Percentiles rank a stretch among this genome's conserved stretches.
Evolutionary conservation across 2,329 filamentous ascomycete genomes (phyloP).

Genomic region (Aspergillus sp.): DNA sequence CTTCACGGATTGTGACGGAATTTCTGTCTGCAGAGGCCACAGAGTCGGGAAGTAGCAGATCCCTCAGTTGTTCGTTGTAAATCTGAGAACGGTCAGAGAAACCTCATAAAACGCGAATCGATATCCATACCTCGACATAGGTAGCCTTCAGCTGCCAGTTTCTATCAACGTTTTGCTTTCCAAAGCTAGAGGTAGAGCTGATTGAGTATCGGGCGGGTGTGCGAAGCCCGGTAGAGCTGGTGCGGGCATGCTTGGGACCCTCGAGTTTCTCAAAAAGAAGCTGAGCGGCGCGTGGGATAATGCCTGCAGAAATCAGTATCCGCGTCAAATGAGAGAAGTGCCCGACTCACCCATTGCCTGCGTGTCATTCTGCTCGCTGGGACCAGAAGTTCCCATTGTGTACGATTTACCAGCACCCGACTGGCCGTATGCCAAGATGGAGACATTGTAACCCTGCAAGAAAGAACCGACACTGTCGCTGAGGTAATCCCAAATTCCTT

Average conservation of each 20-base stretch:
- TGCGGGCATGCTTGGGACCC: slow-evolving; percentile 60
- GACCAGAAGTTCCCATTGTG: slow-evolving; percentile 96
- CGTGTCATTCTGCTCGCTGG: slow-evolving; percentile 71
- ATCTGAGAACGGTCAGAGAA: slow-evolving; percentile 61
- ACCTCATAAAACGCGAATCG: not conserved
- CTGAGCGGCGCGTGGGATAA: slow-evolving; percentile 89
- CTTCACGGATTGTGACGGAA: slow-evolving; percentile 89
- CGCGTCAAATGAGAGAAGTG: not conserved
- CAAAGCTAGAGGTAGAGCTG: slow-evolving; percentile 54
- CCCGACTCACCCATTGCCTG: slow-evolving; percentile 74
- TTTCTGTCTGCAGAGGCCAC: slow-evolving; percentile 71
- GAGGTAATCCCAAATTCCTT: slow-evolving; percentile 93
- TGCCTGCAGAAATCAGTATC: slow-evolving; percentile 61
- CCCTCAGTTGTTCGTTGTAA: slow-evolving; percentile 94
- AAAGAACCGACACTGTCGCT: slow-evolving; percentile 89
- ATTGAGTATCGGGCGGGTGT: slow-evolving; percentile 79
- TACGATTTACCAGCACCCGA: slow-evolving; percentile 98
- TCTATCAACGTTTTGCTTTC: slow-evolving; percentile 62
- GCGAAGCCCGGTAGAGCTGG: slow-evolving; percentile 76
- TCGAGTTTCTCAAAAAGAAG: slow-evolving; percentile 88
- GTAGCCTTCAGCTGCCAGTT: slow-evolving; percentile 92
- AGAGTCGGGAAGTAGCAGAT: slow-evolving; percentile 80
- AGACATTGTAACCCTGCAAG: slow-evolving; percentile 97
- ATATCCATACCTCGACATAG: slow-evolving; percentile 69
- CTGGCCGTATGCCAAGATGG: slow-evolving; percentile 93